Percentiles rank a stretch among this genome's conserved stretches.
Conservation (phyloP, 441 rosid genomes). For the Adansonia madagascariensis region DNA sequence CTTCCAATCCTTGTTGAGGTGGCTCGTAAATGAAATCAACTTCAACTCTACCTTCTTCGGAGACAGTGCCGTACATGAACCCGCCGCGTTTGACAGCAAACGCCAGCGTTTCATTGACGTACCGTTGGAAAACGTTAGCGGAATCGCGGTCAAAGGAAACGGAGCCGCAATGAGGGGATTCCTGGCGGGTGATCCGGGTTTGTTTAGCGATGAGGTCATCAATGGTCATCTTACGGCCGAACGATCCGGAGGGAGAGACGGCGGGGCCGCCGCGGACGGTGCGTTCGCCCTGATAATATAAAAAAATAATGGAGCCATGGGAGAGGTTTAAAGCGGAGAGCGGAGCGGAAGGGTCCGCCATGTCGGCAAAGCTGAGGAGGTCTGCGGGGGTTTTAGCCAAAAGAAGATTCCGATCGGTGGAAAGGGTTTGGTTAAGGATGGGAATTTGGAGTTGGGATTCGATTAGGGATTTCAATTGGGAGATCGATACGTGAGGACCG, state of each 20-base stretch:
- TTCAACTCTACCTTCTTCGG: constrained; percentile 76
- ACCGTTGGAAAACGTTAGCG: constrained; percentile 79
- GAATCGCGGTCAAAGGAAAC: constrained; percentile 88
- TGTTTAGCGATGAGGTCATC: constrained; percentile 93
- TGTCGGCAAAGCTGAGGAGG: constrained; percentile 59
- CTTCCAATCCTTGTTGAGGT: constrained; percentile 86
- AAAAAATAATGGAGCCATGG: constrained; percentile 79
- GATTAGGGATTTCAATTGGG: constrained; percentile 77
- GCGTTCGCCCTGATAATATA: constrained; percentile 82
- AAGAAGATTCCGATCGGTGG: constrained; percentile 74
- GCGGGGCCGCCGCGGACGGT: constrained; percentile 76
- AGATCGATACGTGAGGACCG: constrained; percentile 53
- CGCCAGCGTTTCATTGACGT: constrained; percentile 76
- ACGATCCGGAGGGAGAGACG: constrained; percentile 78
- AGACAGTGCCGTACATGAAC: constrained; percentile 79
- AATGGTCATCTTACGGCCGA: constrained; percentile 97
- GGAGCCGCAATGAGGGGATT: constrained; percentile 75
- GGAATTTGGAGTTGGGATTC: constrained; percentile 85
- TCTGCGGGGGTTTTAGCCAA: constrained; percentile 65
- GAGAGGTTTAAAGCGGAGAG: constrained; percentile 64
- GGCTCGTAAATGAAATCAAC: constrained; percentile 93
- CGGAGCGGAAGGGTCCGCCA: constrained; percentile 60
- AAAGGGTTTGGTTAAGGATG: constrained; percentile 70
- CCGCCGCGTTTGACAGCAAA: constrained; percentile 89
- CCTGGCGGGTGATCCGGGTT: constrained; percentile 85